Evolutionary conservation across 495 filamentous ascomycete genomes (phyloP), one percentile per base, ranked within the genome.

Genomic region (Penicillium tannophilum): DNA sequence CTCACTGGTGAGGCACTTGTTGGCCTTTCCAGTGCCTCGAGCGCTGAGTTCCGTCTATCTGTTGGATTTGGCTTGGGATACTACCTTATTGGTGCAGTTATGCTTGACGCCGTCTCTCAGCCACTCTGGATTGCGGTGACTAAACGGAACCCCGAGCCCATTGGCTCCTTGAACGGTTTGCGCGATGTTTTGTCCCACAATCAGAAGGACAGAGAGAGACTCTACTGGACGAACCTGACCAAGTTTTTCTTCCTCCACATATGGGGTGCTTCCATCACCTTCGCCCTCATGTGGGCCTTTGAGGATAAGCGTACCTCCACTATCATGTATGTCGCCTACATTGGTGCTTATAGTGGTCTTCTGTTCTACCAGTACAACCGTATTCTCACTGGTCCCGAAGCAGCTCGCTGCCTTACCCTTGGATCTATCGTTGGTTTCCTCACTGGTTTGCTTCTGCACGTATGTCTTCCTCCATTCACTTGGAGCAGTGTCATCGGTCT

Each of bases 201-300:
- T 31, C 19, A 36, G 17, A 52, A 41, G 31, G 19, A 36, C 8
- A 10, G 49, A 23, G 6, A 24, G 11, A 14, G 24, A 6, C 31
- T 52, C 3, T 52, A 52, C 31, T 52, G 49, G 49, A 24, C 6
- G 6, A 52, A 52, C 17, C 49, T 52, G 7, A 39, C 49, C 14
- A 52, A 52, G 49, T 52, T 52, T 14, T 52, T 52, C 49, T 52
- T 52, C 49, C 49, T 52, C 23, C 49, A 52, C 35, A 39, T 52
- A 2, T 52, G 49, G 49, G 49, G 49, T 26, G 30, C 28, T 23
- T 20, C 49, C 3, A 41, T 52, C 9, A 39, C 31, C 33, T 7
- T 52, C 19, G 49, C 49, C 4, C 49, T 52, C 7, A 36, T 52
- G 31, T 52, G 49, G 49, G n/a, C 49, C 11, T 52, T 52, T 52